phyloP scores from a whole-genome alignment of 345 rosid species.

The Acer yangbiense region DNA sequence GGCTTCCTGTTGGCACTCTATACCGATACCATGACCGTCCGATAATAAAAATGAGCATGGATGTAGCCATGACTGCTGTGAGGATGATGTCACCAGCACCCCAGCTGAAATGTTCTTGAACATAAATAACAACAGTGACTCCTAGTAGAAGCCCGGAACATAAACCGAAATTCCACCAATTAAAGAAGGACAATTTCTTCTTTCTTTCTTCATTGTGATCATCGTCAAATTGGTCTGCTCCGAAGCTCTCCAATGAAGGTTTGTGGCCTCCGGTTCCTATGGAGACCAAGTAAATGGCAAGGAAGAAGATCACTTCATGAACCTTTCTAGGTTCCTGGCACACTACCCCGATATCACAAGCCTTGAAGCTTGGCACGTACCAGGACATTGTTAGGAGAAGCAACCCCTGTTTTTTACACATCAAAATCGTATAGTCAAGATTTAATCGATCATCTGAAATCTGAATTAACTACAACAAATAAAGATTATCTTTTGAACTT shows the following conservation, averaged over 20 bases:
- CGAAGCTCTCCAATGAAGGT: constrained; percentile 91
- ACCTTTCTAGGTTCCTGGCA: constrained; percentile 64
- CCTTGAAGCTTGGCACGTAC: constrained; percentile 66
- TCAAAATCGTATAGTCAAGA: not conserved
- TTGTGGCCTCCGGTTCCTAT: constrained; percentile 96
- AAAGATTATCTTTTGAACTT: too few species aligned
- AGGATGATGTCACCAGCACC: constrained; percentile 74
- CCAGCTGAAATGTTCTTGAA: constrained; percentile 85
- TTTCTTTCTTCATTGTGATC: constrained; percentile 67
- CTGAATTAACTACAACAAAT: too few species aligned
- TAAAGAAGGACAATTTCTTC: constrained; percentile 90
- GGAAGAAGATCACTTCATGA: constrained; percentile 72
- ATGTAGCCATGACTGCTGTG: constrained; percentile 60
- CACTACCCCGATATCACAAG: constrained; percentile 49
- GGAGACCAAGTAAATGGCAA: constrained; percentile 81
- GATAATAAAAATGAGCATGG: constrained; percentile 56
- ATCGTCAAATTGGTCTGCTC: constrained; percentile 96
- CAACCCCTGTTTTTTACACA: constrained; percentile 57
- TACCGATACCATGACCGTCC: constrained; percentile 83
- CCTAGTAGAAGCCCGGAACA: constrained; percentile 76
- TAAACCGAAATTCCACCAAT: constrained; percentile 88
- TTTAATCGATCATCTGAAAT: too few species aligned
- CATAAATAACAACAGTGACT: constrained; percentile 68
- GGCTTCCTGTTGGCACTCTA: constrained; percentile 69
- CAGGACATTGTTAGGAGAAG: constrained; percentile 65